phyloP scores from a whole-genome alignment of 345 rosid species.

The Populus deltoides region DNA sequence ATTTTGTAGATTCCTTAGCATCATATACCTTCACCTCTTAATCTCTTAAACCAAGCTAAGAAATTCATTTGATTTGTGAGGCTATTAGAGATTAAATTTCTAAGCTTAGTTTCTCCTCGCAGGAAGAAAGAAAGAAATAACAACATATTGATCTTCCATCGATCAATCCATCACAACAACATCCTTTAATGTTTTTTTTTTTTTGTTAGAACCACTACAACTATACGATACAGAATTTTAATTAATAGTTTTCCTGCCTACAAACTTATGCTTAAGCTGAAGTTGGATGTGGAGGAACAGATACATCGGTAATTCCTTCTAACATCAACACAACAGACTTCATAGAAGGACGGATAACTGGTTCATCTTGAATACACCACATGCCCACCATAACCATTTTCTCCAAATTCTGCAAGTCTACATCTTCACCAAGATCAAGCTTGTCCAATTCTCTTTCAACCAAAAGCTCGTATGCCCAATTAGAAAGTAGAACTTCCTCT shows the following conservation, averaged over 20 bases:
- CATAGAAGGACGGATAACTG: conserved; percentile 21
- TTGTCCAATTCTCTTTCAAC: background rate
- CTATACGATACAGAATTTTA: background rate
- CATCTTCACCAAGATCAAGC: conserved; percentile 1
- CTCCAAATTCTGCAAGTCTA: conserved; percentile 6
- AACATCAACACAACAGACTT: conserved; percentile 22
- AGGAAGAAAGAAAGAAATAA: no score
- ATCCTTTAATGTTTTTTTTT: background rate
- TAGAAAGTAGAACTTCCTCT: background rate
- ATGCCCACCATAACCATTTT: conserved; percentile 24
- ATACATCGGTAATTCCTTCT: conserved; percentile 17
- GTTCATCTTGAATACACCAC: conserved; percentile 28
- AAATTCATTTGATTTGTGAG: no score
- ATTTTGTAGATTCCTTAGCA: no score
- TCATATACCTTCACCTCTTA: no score
- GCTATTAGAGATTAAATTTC: no score
- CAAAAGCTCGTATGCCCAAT: conserved; percentile 6
- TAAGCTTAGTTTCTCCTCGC: no score
- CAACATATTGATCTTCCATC: no score
- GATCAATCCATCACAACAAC: no score
- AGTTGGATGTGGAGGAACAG: conserved; percentile 12
- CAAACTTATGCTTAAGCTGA: background rate
- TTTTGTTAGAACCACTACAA: background rate
- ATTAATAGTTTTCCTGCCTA: background rate
- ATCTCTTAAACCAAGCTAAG: no score